Percentiles rank a stretch among this genome's conserved stretches.
Evolutionary conservation across 345 rosid species (phyloP).

Genomic region (Eutrema japonicum): DNA sequence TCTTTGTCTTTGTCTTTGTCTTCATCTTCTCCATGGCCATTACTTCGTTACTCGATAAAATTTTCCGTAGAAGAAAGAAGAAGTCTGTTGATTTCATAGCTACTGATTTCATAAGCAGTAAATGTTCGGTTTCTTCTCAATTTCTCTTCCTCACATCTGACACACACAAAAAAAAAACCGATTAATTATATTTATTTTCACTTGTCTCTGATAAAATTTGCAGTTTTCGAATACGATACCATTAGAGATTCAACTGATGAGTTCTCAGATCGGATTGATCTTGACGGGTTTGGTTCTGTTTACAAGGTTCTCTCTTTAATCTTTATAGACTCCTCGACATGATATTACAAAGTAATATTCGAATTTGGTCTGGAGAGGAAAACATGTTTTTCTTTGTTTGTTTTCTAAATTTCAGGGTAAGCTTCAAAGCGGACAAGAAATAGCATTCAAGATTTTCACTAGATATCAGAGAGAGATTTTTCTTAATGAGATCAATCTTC

Average conservation of each 20-base stretch:
- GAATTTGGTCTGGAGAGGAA: background rate
- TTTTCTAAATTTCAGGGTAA: slow-evolving; percentile 47
- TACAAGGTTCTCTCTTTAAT: slow-evolving; percentile 41
- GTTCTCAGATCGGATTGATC: slow-evolving; percentile 45
- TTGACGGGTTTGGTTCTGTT: too few species aligned
- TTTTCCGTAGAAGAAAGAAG: slow-evolving; percentile 50
- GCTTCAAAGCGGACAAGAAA: slow-evolving; percentile 51
- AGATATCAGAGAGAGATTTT: background rate
- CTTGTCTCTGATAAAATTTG: background rate
- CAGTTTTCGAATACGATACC: slow-evolving; percentile 33
- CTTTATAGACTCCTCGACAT: background rate
- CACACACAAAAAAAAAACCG: background rate
- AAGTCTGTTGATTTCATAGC: slow-evolving; percentile 26
- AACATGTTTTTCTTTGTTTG: background rate
- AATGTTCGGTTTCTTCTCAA: slow-evolving; percentile 9
- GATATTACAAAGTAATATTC: background rate
- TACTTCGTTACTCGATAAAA: slow-evolving; percentile 9
- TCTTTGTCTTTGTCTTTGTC: too few species aligned
- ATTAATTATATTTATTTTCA: background rate
- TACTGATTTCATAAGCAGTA: slow-evolving; percentile 2
- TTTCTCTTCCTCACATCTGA: background rate
- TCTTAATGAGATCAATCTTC: slow-evolving; percentile 41
- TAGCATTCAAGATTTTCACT: slow-evolving; percentile 52
- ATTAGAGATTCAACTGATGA: slow-evolving; percentile 49
- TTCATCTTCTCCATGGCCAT: slow-evolving; percentile 21